Evolutionary conservation across 192 early-diverging fungal species (phyloP), one percentile per base, ranked within the genome.

Genomic region (Kickxella alabastrina): DNA sequence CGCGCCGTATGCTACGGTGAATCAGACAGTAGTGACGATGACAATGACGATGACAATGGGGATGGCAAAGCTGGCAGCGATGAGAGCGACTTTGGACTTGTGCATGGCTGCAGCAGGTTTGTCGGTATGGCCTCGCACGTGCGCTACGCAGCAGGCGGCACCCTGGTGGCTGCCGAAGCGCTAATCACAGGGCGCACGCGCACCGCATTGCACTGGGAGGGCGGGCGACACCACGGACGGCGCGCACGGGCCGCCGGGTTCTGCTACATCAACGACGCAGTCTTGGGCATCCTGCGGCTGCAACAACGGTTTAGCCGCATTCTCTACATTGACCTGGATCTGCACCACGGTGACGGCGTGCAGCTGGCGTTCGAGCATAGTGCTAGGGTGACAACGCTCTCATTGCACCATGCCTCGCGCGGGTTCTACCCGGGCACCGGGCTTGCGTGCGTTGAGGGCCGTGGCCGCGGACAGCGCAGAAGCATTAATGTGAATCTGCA

Each of bases 231-330:
- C 76, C 96, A 98, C 55, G 89, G 88, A 17, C 87, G 89, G 49
- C 84, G 88, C 27, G 68, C 59, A 45, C 89, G 91, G 48, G 97
- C 97, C 1, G 84, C 88, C 36, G 97, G 97, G 4, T 99, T 98
- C 63, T 99, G 97, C 64, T 99, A 94, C 62, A 90, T 98, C 10
- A 99, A 99, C 62, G 97, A 99, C 57, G 92, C 96, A 58, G 93
- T 96, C 3, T 75, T 99, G 3, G 93, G 88, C 5, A 96, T 92
- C 26, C 82, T 96, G 32, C 86, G 87, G 47, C 79, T 99, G 24
- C 76, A 65, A 48, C 83, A 78, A 31, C 80, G 79, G 24, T 89
- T 89, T 59, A 82, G 84, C 29, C 81, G 89, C 21, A 91, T 99
- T 1, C 79, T 99, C 25, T 98, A 98, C 73, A 80, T 99, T 10